Evolutionary conservation across 2,329 filamentous ascomycete species (phyloP).

Genomic region (Fusarium subglutinans): DNA sequence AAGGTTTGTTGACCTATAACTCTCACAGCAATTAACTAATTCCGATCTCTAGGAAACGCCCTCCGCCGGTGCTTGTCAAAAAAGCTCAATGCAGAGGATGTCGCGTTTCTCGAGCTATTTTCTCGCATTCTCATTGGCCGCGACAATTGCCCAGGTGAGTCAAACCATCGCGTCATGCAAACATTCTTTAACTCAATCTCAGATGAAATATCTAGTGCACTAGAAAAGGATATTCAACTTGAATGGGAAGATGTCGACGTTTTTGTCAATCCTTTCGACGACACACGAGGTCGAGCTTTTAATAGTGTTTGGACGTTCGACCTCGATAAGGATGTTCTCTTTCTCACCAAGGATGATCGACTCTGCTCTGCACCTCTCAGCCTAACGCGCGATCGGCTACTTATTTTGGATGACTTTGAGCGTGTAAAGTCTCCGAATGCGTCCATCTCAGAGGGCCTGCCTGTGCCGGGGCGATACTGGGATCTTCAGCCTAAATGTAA

Average conservation of each 20-base stretch:
- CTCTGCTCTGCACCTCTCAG: conserved; percentile 1
- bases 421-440: neutral
- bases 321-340: neutral
- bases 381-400: conserved; percentile 11
- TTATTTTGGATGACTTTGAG: conserved; percentile 28
- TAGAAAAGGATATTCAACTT: neutral
- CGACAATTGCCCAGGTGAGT: neutral
- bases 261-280: neutral
- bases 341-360: neutral
- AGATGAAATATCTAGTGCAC: neutral
- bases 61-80: neutral
- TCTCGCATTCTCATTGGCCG: neutral
- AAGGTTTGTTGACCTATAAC: neutral
- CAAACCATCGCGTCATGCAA: too few relatives aligned
- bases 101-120: neutral
- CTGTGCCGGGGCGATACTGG: neutral
- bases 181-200: neutral
- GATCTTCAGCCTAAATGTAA: conserved; percentile 2
- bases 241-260: neutral
- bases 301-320: conserved; percentile 5
- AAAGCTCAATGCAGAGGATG: neutral
- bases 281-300: neutral
- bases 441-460: too few relatives aligned
- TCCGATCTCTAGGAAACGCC: accelerated
- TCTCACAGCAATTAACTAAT: neutral